phyloP scores from a whole-genome alignment of 1,284 basidiomycete genomes.

The Trichosporon coremiiforme region DNA sequence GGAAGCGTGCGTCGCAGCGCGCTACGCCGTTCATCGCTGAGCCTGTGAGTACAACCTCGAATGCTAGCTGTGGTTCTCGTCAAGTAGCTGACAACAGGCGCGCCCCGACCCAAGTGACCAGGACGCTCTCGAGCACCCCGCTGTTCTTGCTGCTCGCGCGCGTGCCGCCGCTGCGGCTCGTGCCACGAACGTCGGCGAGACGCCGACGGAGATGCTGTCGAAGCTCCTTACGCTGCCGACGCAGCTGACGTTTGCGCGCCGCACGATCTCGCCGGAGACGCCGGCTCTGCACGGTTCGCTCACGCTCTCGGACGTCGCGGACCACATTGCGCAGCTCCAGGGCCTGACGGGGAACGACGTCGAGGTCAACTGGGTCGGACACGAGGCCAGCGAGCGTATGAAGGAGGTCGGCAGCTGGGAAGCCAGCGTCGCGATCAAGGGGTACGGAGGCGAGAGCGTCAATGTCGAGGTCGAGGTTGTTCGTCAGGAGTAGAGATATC shows the following conservation, averaged over 20 bases:
- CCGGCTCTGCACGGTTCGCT: constrained; percentile 46
- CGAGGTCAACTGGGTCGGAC: constrained; percentile 38
- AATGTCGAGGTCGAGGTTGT: constrained; percentile 36
- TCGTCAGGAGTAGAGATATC: constrained; percentile 24
- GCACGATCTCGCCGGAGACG: constrained; percentile 40
- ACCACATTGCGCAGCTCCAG: constrained; percentile 33
- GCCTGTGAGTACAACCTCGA: constrained; percentile 25
- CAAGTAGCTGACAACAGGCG: constrained; percentile 16
- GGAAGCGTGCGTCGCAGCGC: constrained; percentile 29
- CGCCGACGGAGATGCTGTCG: constrained; percentile 35
- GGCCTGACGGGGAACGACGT: constrained; percentile 33
- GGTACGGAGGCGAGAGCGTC: constrained; percentile 36
- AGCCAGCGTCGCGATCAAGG: constrained; percentile 35
- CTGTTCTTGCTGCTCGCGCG: background rate
- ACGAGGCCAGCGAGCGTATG: constrained; percentile 40
- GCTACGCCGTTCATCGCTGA: constrained; percentile 2
- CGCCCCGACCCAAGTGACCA: constrained; percentile 11
- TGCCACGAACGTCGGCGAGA: constrained; percentile 18
- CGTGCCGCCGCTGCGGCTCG: background rate
- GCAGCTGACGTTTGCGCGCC: constrained; percentile 37
- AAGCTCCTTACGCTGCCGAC: constrained; percentile 36
- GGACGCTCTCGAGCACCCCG: constrained; percentile 21
- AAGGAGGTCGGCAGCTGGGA: constrained; percentile 41
- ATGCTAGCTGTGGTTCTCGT: too few species aligned
- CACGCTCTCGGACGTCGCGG: constrained; percentile 42